Percentiles rank a stretch among this genome's conserved stretches.
These are phyloP conservation scores for Pinus taeda DNA, from an alignment of 75 land plant genomes.

Conservation along the genomic window DNA sequence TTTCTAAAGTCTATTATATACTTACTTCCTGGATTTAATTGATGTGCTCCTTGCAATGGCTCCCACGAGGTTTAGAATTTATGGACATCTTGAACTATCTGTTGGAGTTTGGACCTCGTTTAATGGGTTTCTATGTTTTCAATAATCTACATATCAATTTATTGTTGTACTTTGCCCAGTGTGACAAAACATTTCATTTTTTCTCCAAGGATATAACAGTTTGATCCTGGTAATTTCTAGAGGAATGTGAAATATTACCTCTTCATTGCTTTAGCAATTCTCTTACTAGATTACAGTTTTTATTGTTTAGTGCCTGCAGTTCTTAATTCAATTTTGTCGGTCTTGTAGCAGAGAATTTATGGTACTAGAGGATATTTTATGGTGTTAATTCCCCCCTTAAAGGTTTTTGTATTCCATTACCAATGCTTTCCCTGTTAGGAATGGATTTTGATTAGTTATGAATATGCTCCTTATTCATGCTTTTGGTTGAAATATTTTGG, in stretches of 20 bases:
- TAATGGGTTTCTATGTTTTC: not conserved
- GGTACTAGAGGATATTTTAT: not conserved
- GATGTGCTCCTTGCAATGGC: not conserved
- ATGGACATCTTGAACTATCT: not conserved
- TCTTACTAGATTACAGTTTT: not conserved
- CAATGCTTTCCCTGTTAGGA: no score
- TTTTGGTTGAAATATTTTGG: not conserved
- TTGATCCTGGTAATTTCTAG: not conserved
- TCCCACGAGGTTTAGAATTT: not conserved
- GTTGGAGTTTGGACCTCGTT: not conserved
- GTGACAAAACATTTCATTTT: not conserved
- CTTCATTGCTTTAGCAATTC: not conserved
- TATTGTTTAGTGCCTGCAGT: not conserved
- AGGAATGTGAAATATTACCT: not conserved
- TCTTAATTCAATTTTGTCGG: not conserved
- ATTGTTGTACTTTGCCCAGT: not conserved
- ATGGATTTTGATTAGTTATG: not conserved
- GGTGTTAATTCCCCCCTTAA: not conserved
- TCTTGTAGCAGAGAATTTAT: not conserved
- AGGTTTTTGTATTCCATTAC: no score
- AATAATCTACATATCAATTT: conserved; percentile 7
- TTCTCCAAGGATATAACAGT: not conserved
- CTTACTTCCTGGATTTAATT: not conserved
- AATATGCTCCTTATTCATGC: not conserved
- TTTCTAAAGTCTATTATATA: not conserved